Evolutionary conservation across 2,329 filamentous ascomycete species (phyloP).

Genomic region (Ophiostoma ulmi): DNA sequence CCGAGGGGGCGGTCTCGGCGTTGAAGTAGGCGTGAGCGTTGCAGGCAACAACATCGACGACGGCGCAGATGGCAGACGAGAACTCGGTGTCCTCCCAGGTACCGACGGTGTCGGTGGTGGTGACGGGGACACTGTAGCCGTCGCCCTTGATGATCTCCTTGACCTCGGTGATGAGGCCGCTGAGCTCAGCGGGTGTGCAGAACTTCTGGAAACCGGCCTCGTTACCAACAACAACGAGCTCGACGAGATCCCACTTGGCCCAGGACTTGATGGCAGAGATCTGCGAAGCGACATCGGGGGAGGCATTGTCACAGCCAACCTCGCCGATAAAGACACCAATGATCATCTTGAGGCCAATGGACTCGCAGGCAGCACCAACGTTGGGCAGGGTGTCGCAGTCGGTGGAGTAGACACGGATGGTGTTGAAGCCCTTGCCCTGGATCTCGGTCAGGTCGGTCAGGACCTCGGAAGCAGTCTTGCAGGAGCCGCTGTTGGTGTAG

Average conservation of each 20-base stretch:
- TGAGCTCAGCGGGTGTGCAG: conserved; percentile 60
- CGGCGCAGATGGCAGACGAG: conserved; percentile 57
- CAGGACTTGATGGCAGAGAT: conserved; percentile 67
- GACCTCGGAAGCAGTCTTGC: conserved; percentile 60
- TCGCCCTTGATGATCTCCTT: conserved; percentile 56
- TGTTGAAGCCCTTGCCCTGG: conserved; percentile 60
- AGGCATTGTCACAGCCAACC: conserved; percentile 53
- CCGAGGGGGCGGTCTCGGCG: conserved; percentile 52
- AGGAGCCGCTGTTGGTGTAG: conserved; percentile 55
- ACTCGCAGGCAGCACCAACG: conserved; percentile 64
- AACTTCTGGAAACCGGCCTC: conserved; percentile 76
- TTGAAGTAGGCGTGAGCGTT: conserved; percentile 98
- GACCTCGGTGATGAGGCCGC: conserved; percentile 62
- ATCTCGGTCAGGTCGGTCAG: conserved; percentile 58
- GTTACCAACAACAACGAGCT: conserved; percentile 83
- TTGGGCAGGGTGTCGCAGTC: conserved; percentile 78
- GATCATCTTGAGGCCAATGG: conserved; percentile 70
- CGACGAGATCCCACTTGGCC: conserved; percentile 68
- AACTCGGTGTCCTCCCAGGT: conserved; percentile 64
- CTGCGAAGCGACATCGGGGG: conserved; percentile 64
- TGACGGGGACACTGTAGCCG: conserved; percentile 70
- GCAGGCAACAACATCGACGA: conserved; percentile 72
- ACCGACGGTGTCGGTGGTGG: conserved; percentile 80
- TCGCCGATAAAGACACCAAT: conserved; percentile 79
- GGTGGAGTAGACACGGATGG: conserved; percentile 81